Evolutionary conservation across 352 stramenopile genomes (phyloP).

Genomic region (Phytopythium montanum): DNA sequence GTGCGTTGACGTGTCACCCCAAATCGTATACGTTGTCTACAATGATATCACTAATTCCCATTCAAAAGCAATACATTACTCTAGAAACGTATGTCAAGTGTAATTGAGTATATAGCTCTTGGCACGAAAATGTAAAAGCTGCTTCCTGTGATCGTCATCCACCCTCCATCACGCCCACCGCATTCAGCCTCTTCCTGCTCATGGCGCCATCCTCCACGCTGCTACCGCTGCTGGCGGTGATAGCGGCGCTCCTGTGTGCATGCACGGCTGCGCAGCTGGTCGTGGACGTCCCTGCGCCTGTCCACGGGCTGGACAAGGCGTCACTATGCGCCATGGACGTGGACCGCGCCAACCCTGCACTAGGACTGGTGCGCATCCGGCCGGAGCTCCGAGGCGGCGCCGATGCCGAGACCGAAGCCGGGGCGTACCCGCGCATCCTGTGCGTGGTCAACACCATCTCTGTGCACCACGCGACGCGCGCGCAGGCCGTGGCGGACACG

Average conservation of each 20-base stretch:
- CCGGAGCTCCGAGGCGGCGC: conserved; percentile 12
- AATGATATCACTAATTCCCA: too few species aligned
- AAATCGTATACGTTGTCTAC: too few species aligned
- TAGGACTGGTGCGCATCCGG: conserved; percentile 42
- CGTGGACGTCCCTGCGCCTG: conserved; percentile 6
- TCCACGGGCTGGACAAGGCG: conserved; percentile 28
- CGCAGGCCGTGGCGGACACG: conserved; percentile 68
- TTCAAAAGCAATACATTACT: too few species aligned
- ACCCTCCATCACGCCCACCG: not conserved
- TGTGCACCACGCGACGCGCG: conserved; percentile 51
- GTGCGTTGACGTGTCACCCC: not conserved
- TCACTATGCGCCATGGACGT: conserved; percentile 57
- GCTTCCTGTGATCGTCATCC: not conserved
- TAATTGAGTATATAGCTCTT: too few species aligned
- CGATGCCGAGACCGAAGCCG: conserved; percentile 1
- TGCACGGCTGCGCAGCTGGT: not conserved
- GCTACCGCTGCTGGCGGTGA: not conserved
- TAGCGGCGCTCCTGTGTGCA: not conserved
- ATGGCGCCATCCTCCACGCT: not conserved
- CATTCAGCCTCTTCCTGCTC: not conserved
- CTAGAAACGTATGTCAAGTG: too few species aligned
- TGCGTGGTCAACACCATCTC: conserved; percentile 86
- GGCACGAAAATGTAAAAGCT: too few species aligned
- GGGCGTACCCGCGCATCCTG: conserved; percentile 50
- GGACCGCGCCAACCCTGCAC: conserved; percentile 28